phyloP scores from a whole-genome alignment of 208 protist species.

The Spongospora subterranea region DNA sequence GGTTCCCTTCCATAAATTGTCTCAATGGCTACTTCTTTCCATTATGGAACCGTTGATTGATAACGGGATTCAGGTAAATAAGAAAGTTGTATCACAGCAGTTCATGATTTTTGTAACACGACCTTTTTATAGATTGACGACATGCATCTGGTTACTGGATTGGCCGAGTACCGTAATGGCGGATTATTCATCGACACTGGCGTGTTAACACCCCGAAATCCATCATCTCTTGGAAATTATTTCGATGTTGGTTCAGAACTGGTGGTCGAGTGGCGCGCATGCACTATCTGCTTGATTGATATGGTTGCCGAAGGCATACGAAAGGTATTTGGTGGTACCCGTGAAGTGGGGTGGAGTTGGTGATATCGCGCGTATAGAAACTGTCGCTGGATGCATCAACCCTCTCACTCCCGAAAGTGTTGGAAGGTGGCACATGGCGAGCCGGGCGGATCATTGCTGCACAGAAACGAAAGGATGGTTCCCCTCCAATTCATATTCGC shows the following conservation, averaged over 20 bases:
- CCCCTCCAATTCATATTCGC: conserved; percentile 55
- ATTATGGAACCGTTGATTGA: conserved; percentile 56
- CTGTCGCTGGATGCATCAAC: conserved; percentile 32
- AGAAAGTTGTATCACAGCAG: neutral
- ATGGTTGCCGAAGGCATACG: conserved; percentile 49
- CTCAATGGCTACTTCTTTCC: conserved; percentile 52
- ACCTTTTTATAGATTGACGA: neutral
- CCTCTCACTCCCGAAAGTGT: conserved; percentile 38
- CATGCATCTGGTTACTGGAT: conserved; percentile 46
- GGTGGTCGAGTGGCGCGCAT: conserved; percentile 55
- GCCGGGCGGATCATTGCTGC: conserved; percentile 55
- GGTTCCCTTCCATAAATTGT: conserved; percentile 58
- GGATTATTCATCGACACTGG: conserved; percentile 60
- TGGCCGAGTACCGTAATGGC: conserved; percentile 58
- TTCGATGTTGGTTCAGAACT: conserved; percentile 58
- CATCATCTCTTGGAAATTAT: neutral
- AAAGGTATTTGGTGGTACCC: neutral
- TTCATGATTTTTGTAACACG: neutral
- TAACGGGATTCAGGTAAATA: conserved; percentile 38
- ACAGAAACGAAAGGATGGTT: neutral
- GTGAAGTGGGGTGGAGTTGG: neutral
- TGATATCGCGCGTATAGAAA: neutral
- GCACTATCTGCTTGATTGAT: conserved; percentile 53
- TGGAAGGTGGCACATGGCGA: conserved; percentile 58
- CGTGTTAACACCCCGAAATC: conserved; percentile 26